Evolutionary conservation across 1,139 yeast genomes (phyloP).

Genomic region (Yamadazyma siamensis): DNA sequence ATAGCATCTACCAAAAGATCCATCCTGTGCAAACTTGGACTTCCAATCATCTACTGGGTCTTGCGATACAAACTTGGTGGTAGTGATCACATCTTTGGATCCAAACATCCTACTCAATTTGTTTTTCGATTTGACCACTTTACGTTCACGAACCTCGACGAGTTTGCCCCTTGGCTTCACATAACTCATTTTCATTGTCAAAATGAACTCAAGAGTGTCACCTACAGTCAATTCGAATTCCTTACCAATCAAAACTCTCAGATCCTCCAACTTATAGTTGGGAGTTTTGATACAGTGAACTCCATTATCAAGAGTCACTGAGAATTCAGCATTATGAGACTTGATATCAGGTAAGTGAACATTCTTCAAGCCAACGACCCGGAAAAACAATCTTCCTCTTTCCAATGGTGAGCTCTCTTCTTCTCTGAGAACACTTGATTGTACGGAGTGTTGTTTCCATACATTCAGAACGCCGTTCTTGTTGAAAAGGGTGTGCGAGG

Average conservation of each 20-base stretch:
- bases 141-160: slow-evolving; percentile 57
- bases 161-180: slow-evolving; percentile 51
- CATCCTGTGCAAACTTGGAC: slow-evolving; percentile 69
- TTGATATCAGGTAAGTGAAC: slow-evolving; percentile 56
- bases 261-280: slow-evolving; percentile 43
- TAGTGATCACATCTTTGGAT: slow-evolving; percentile 44
- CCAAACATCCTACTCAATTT: slow-evolving; percentile 48
- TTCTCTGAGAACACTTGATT: slow-evolving; percentile 16
- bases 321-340: slow-evolving; percentile 59
- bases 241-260: slow-evolving; percentile 53
- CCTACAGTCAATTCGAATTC: slow-evolving; percentile 83
- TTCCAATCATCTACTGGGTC: slow-evolving; percentile 55
- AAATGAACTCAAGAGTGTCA: slow-evolving; percentile 60
- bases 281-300: slow-evolving; percentile 82
- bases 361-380: slow-evolving; percentile 57
- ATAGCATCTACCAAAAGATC: slow-evolving; percentile 80
- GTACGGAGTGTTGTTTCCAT: slow-evolving; percentile 17
- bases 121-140: slow-evolving; percentile 44
- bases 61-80: slow-evolving; percentile 54
- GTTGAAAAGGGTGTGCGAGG: slow-evolving; percentile 15
- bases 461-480: slow-evolving; percentile 4
- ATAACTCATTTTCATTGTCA: slow-evolving; percentile 71
- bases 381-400: slow-evolving; percentile 70
- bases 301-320: slow-evolving; percentile 82
- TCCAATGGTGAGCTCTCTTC: slow-evolving; percentile 35